phyloP scores from a whole-genome alignment of 140 eudicot species.

The Anethum foeniculum region DNA sequence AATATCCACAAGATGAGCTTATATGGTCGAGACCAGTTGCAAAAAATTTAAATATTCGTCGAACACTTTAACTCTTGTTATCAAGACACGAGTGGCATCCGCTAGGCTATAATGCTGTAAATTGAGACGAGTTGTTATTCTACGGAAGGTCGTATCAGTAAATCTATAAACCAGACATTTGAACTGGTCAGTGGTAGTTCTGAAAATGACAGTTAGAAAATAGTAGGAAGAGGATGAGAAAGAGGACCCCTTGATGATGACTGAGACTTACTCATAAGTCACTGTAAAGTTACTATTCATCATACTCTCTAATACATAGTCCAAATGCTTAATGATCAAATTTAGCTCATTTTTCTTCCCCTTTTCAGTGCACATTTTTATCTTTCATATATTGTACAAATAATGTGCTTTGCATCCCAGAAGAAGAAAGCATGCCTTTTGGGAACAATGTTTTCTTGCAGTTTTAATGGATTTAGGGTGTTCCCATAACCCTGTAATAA shows the following conservation, averaged over 20 bases:
- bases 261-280: slow-evolving; percentile 14
- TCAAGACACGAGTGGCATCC: not conserved
- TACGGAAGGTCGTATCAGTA: slow-evolving; percentile 4
- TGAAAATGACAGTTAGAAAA: slow-evolving; percentile 13
- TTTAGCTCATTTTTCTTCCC: not conserved
- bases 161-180: not conserved
- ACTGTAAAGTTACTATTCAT: slow-evolving; percentile 13
- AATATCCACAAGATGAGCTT: not conserved
- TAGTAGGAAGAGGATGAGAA: not conserved
- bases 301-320: not conserved
- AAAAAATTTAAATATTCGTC: not conserved
- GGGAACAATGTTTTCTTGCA: not conserved
- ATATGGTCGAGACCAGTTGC: not conserved
- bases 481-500: not conserved
- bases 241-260: slow-evolving; percentile 12
- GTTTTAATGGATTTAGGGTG: slow-evolving; percentile 7
- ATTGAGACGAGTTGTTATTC: not conserved
- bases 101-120: not conserved
- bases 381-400: not conserved
- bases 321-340: not conserved
- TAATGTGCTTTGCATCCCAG: not conserved
- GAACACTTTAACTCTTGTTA: not conserved
- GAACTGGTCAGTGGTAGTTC: slow-evolving; percentile 13
- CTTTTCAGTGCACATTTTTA: not conserved
- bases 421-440: not conserved